These are phyloP conservation scores for Podaxis sp. DNA, from an alignment of 768 basidiomycete genomes.

Conservation along the genomic window DNA sequence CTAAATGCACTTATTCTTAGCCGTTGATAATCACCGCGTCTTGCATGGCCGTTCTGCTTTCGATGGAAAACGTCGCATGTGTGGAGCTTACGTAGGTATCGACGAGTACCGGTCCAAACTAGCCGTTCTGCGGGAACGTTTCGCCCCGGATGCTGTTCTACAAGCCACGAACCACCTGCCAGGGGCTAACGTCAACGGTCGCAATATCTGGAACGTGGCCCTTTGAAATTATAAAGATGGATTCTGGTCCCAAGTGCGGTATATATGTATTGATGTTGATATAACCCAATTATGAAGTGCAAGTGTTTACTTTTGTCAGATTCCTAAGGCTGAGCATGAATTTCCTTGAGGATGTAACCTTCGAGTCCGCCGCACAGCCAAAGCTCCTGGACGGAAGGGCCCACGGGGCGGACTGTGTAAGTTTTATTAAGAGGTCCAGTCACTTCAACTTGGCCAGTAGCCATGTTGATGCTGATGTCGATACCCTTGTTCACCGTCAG, in stretches of 20 bases:
- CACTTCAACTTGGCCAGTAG: conserved; percentile 64
- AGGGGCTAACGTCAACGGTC: conserved; percentile 25
- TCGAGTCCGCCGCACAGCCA: conserved; percentile 96
- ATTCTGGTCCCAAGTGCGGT: neutral
- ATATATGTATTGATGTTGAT: conserved; percentile 1
- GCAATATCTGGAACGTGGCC: conserved; percentile 55
- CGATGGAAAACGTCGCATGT: conserved; percentile 84
- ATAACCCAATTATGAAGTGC: neutral
- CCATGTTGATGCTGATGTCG: conserved; percentile 61
- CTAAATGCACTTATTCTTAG: conserved; percentile 29
- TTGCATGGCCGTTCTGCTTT: conserved; percentile 94
- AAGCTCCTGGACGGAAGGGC: conserved; percentile 93
- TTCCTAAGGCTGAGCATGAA: conserved; percentile 31
- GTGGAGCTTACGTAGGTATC: conserved; percentile 89
- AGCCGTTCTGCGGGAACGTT: conserved; percentile 60
- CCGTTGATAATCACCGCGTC: conserved; percentile 90
- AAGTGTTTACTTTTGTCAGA: conserved; percentile 1
- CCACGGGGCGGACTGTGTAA: conserved; percentile 74
- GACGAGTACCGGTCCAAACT: conserved; percentile 89
- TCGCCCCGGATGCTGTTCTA: conserved; percentile 30
- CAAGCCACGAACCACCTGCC: conserved; percentile 22
- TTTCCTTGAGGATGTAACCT: conserved; percentile 81
- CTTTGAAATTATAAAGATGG: conserved; percentile 30
- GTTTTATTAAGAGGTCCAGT: conserved; percentile 38
- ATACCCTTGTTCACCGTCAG: conserved; percentile 77